Conservation (phyloP, 495 filamentous ascomycete genomes). For the Antarctomyces pellizariae region DNA sequence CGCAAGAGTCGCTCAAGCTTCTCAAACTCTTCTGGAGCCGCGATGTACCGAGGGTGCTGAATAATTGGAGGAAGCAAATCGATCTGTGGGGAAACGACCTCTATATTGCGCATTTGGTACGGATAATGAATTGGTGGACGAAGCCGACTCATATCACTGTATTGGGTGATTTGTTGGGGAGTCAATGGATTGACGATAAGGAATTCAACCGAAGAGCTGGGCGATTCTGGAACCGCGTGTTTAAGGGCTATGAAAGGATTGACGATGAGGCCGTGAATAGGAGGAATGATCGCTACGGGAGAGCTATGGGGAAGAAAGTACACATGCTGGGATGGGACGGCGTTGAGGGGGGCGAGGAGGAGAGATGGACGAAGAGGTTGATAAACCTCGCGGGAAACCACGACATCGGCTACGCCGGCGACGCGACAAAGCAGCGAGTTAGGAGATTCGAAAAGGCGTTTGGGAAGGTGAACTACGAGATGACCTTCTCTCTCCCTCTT, state of each 20-base stretch:
- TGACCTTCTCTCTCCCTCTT: slow-evolving; percentile 40
- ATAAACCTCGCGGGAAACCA: slow-evolving; percentile 90
- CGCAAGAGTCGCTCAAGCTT: slow-evolving; percentile 15
- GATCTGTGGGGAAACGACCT: slow-evolving; percentile 86
- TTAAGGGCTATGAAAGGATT: slow-evolving; percentile 41
- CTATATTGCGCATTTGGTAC: slow-evolving; percentile 83
- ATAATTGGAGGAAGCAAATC: slow-evolving; percentile 48
- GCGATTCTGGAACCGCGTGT: slow-evolving; percentile 68
- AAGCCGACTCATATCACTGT: slow-evolving; percentile 72
- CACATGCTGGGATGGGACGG: slow-evolving; percentile 13
- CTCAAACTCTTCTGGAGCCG: slow-evolving; percentile 28
- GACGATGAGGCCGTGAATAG: slow-evolving; percentile 31
- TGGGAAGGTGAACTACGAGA: slow-evolving; percentile 70
- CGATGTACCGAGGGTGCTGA: slow-evolving; percentile 38
- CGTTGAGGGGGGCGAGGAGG: slow-evolving; percentile 22
- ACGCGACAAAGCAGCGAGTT: slow-evolving; percentile 47
- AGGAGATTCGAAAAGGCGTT: slow-evolving; percentile 62
- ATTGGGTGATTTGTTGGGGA: slow-evolving; percentile 81
- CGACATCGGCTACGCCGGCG: slow-evolving; percentile 87
- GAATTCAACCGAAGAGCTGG: slow-evolving; percentile 52
- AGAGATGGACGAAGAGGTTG: slow-evolving; percentile 44
- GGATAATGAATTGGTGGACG: slow-evolving; percentile 59
- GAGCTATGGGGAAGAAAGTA: slow-evolving; percentile 7
- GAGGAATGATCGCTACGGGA: no score
- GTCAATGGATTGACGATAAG: slow-evolving; percentile 74